Evolutionary conservation across 352 stramenopile genomes (phyloP), one percentile per base, ranked within the genome.

Genomic region (Globisporangium recalcitrans): DNA sequence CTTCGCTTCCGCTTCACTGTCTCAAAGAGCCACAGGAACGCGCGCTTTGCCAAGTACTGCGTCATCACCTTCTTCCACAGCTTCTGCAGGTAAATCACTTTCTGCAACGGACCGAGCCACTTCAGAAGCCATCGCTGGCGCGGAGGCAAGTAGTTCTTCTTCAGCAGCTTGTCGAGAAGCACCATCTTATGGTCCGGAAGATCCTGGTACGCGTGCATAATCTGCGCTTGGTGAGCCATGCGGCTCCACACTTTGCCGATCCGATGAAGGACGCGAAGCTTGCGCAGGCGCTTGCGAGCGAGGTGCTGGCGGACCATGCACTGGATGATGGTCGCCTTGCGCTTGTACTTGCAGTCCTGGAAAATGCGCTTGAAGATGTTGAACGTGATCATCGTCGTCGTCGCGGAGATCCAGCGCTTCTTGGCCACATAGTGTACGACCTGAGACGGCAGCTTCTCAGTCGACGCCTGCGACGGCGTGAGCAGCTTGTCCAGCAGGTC

Each of bases 11-110:
- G 71, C 31, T 74, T 73, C 27, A 95, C 82, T 19, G 68, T 77
- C 61, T 91, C 73, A 44, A 74, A 84, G 26, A 95, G 64, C 82
- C 80, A 89, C n/a, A 95, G 42, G 67, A 95, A 93, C 8, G 78
- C 83, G 59, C 80, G 82, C 65, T 92, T 92, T 21, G 80, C 83
- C 32, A 81, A 54, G 34, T 87, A 92, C 60, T 92, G 82, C 8
- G 78, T 71, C 26, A 74, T 82, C 10, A 89, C 77, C 70, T 89
- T 91, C 63, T 89, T 89, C 80, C 85, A 95, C 19, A 86, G 78
- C 63, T 92, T 93, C 49, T 95, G 85, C 52, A 95, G 52, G 68
- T 93, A 95, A 64, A 95, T 88, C 3, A 91, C 78, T 16, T 80
- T 80, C 61, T 92, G 78, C 22, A 95, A 58, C 40, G 85, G 85